These are phyloP conservation scores for Aspergillus nidulans DNA, from an alignment of 495 filamentous ascomycete species.

Conservation along the genomic window DNA sequence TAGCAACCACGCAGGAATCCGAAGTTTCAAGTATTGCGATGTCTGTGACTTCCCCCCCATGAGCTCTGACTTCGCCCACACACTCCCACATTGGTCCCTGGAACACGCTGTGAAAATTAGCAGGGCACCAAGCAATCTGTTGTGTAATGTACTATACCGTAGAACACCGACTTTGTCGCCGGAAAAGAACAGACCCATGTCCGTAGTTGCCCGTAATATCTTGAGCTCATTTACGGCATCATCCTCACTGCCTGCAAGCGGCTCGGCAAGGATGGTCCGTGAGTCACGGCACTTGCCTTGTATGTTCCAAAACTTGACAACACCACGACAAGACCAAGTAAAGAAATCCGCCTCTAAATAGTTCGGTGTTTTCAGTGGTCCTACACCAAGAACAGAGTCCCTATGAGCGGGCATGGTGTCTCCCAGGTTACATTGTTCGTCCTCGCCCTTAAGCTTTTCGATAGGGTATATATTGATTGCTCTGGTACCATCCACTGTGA, in stretches of 20 bases:
- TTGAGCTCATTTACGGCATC: constrained; percentile 71
- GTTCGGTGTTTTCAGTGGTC: constrained; percentile 53
- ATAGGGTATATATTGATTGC: constrained; percentile 62
- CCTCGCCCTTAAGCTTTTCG: constrained; percentile 27
- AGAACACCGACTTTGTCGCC: constrained; percentile 85
- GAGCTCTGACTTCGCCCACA: constrained; percentile 69
- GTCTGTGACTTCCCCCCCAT: constrained; percentile 79
- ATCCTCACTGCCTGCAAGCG: constrained; percentile 51
- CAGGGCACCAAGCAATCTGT: background rate
- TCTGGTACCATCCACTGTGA: constrained; percentile 70
- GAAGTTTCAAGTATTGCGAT: constrained; percentile 54
- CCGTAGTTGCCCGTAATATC: constrained; percentile 55
- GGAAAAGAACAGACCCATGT: constrained; percentile 62
- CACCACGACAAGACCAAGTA: constrained; percentile 79
- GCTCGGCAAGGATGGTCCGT: constrained; percentile 65
- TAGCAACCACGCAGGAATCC: constrained; percentile 58
- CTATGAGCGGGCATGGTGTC: constrained; percentile 61
- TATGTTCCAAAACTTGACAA: constrained; percentile 73
- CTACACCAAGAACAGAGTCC: constrained; percentile 73
- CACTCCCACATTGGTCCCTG: constrained; percentile 45
- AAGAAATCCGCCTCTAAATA: constrained; percentile 65
- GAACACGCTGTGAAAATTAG: constrained; percentile 36
- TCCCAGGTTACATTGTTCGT: constrained; percentile 22
- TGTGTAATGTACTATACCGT: constrained; percentile 44
- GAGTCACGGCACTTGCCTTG: constrained; percentile 62